Percentiles rank a stretch among this genome's conserved stretches.
Conservation (phyloP, 805 yeast species). For the Lachancea lanzarotensis region DNA sequence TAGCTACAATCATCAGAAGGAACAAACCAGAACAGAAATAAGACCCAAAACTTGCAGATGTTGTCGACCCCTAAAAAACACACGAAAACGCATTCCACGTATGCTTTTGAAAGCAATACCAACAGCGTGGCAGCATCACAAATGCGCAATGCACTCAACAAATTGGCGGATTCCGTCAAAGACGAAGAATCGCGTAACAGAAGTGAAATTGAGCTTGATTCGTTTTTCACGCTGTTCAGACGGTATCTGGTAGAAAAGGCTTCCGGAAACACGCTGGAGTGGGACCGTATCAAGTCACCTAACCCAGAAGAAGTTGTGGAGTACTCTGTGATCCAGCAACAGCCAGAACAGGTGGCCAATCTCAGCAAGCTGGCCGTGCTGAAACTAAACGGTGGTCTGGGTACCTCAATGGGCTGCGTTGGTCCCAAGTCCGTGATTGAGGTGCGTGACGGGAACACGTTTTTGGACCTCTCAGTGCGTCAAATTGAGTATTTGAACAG, state of each 20-base stretch:
- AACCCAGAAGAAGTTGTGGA: slow-evolving; percentile 81
- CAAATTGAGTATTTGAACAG: slow-evolving; percentile 94
- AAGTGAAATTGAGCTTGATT: slow-evolving; percentile 90
- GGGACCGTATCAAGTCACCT: slow-evolving; percentile 96
- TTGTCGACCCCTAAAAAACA: slow-evolving; percentile 33
- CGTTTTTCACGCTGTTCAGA: slow-evolving; percentile 88
- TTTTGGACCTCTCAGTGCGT: slow-evolving; percentile 90
- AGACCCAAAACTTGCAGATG: not conserved
- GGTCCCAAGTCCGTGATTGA: slow-evolving; percentile 98
- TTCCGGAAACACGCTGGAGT: slow-evolving; percentile 71
- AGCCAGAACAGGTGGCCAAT: slow-evolving; percentile 35
- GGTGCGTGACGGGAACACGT: slow-evolving; percentile 97
- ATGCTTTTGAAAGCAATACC: slow-evolving; percentile 91
- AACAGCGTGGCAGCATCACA: slow-evolving; percentile 94
- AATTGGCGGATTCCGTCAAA: slow-evolving; percentile 73
- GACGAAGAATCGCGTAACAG: slow-evolving; percentile 43
- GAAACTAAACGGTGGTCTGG: slow-evolving; percentile 96
- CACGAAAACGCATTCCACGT: slow-evolving; percentile 34
- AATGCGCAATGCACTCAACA: slow-evolving; percentile 93
- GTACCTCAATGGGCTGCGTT: slow-evolving; percentile 99
- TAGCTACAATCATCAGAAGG: not conserved
- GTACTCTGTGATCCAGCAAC: slow-evolving; percentile 45
- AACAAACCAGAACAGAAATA: not conserved
- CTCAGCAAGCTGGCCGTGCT: slow-evolving; percentile 86
- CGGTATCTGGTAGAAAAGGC: slow-evolving; percentile 88